A percentile compares a stretch with the other conserved stretches of the same genome.
Conservation (phyloP, 805 yeast species). For the Hanseniaspora nectarophila region DNA sequence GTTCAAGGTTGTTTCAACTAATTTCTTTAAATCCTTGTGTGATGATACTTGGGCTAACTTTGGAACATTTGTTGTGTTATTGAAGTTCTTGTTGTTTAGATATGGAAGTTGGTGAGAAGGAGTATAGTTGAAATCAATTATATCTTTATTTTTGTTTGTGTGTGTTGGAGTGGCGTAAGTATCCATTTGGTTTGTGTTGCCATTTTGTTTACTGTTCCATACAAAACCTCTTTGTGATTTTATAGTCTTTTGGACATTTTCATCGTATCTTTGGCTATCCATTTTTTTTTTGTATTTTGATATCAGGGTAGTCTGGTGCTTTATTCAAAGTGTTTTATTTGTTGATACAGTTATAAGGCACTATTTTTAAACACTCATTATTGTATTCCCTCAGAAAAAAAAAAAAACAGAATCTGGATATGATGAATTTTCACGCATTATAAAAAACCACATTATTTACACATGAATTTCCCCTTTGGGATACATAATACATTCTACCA, state of each 20-base stretch:
- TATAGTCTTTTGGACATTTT: constrained; percentile 30
- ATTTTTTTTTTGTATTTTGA: background rate
- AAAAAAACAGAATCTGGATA: background rate
- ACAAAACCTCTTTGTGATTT: constrained; percentile 38
- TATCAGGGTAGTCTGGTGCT: too few relatives aligned
- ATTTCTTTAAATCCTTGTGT: constrained; percentile 67
- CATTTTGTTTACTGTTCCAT: constrained; percentile 24
- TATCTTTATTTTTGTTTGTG: constrained; percentile 7
- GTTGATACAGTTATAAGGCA: too few relatives aligned
- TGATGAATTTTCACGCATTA: background rate
- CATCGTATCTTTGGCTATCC: background rate
- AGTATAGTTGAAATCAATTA: constrained; percentile 29
- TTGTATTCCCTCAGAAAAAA: background rate
- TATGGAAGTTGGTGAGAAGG: constrained; percentile 30
- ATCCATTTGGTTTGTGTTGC: background rate
- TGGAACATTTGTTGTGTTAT: constrained; percentile 11
- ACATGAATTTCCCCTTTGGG: background rate
- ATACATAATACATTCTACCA: background rate
- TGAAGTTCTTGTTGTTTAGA: constrained; percentile 20
- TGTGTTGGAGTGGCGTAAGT: constrained; percentile 5
- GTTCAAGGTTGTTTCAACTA: constrained; percentile 92
- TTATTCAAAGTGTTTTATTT: too few relatives aligned
- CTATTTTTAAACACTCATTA: background rate
- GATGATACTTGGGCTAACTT: constrained; percentile 35
- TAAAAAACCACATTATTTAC: background rate